Percentiles rank a stretch among this genome's conserved stretches.
Evolutionary conservation across 164 flowering plant genomes (phyloP).

Genomic region (Vitis cinerea): DNA sequence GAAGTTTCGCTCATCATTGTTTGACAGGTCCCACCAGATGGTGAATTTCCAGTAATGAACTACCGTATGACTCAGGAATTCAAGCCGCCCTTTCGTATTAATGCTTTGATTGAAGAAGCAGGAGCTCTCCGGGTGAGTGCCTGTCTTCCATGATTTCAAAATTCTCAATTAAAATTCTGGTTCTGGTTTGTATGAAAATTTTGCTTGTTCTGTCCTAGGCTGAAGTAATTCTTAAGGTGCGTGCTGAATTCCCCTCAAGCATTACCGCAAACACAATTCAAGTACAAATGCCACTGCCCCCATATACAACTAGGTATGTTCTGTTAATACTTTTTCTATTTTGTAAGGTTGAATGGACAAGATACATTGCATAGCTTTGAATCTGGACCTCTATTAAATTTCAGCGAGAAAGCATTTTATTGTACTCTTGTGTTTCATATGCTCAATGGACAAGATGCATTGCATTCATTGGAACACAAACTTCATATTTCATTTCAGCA

Average conservation of each 20-base stretch:
- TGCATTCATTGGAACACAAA: no score
- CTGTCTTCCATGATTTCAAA: neutral
- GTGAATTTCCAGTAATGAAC: constrained; percentile 98
- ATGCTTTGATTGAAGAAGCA: constrained; percentile 85
- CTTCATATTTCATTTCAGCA: no score
- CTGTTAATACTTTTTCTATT: neutral
- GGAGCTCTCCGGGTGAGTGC: constrained; percentile 71
- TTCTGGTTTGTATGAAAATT: neutral
- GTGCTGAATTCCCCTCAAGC: constrained; percentile 78
- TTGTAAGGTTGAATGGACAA: neutral
- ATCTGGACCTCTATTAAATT: no score
- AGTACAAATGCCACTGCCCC: constrained; percentile 85
- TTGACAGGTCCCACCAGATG: constrained; percentile 88
- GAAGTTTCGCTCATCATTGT: neutral
- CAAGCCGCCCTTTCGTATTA: constrained; percentile 90
- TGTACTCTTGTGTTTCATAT: no score
- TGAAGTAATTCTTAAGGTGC: constrained; percentile 81
- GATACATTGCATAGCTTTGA: neutral
- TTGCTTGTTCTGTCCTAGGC: constrained; percentile 52
- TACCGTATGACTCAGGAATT: constrained; percentile 97
- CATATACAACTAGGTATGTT: constrained; percentile 71
- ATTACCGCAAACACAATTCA: constrained; percentile 78
- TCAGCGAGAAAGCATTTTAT: no score
- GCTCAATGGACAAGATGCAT: no score
- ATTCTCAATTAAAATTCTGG: no score